Conservation (phyloP, 371 early-diverging fungal genomes). For the Nematocida sp. region DNA sequence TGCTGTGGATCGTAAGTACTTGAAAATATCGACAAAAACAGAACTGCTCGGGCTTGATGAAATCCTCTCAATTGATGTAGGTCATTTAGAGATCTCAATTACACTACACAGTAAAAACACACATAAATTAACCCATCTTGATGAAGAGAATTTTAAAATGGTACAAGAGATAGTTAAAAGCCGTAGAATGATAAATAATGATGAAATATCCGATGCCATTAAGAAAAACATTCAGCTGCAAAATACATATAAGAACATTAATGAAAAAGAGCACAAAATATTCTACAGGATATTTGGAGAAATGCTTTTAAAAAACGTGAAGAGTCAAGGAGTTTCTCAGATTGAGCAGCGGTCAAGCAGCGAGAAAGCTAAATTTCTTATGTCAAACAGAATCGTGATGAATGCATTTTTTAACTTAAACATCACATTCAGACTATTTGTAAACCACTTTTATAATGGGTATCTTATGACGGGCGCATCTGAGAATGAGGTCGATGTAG, state of each 20-base stretch:
- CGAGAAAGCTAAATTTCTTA: constrained; percentile 38
- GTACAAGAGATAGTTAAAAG: constrained; percentile 1
- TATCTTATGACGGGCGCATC: constrained; percentile 8
- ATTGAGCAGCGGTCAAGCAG: constrained; percentile 35
- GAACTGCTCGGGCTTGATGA: not conserved
- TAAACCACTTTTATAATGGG: constrained; percentile 37
- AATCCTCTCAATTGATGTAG: not conserved
- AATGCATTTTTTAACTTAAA: constrained; percentile 37
- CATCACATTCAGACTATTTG: constrained; percentile 28
- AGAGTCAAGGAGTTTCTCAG: not conserved
- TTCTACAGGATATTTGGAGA: constrained; percentile 57
- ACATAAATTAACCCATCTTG: not conserved
- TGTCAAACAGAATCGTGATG: constrained; percentile 25
- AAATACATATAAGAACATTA: constrained; percentile 30
- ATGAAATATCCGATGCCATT: constrained; percentile 24
- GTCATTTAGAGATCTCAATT: not conserved
- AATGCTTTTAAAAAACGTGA: not conserved
- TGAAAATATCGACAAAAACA: not conserved
- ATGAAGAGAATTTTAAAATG: not conserved
- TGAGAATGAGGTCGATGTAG: constrained; percentile 46
- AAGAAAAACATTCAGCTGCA: constrained; percentile 46
- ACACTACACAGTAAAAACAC: not conserved
- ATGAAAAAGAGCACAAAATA: constrained; percentile 16
- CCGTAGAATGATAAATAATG: constrained; percentile 47
- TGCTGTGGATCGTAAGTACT: constrained; percentile 34